A percentile compares a stretch with the other conserved stretches of the same genome.
phyloP scores from a whole-genome alignment of 768 basidiomycete genomes.

The Candolleomyces eurysporus region DNA sequence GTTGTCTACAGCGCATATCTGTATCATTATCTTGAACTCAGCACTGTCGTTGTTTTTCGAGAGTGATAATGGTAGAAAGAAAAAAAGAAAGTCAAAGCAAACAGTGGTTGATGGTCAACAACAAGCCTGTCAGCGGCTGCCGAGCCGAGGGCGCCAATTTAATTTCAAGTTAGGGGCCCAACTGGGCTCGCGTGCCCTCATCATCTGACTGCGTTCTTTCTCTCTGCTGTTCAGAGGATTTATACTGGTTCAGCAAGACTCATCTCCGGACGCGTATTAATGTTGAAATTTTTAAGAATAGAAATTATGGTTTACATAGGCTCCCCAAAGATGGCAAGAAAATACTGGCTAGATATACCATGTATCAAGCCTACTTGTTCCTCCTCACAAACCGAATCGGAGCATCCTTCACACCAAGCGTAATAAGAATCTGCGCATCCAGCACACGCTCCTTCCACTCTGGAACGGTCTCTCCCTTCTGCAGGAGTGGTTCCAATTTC shows the following conservation, averaged over 20 bases:
- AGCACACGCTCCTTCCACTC: slow-evolving; percentile 37
- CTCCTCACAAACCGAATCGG: slow-evolving; percentile 32
- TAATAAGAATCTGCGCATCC: slow-evolving; percentile 34
- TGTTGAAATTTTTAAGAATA: too few relatives aligned
- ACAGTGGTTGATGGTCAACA: background rate
- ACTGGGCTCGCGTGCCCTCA: too few relatives aligned
- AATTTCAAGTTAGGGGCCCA: background rate
- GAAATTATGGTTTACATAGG: too few relatives aligned
- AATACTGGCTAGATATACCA: too few relatives aligned
- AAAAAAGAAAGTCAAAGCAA: background rate
- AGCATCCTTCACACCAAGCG: slow-evolving; percentile 32
- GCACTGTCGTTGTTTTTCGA: background rate
- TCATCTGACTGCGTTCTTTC: too few relatives aligned
- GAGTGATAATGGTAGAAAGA: background rate
- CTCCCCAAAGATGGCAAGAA: too few relatives aligned
- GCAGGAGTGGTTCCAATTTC: slow-evolving; percentile 46
- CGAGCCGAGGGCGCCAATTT: background rate
- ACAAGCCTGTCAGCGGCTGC: too few relatives aligned
- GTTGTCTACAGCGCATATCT: slow-evolving; percentile 64
- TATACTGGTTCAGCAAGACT: too few relatives aligned
- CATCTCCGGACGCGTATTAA: too few relatives aligned
- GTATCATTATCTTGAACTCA: slow-evolving; percentile 43
- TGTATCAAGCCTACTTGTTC: background rate
- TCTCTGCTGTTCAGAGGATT: too few relatives aligned
- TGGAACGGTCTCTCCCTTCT: slow-evolving; percentile 35